These are phyloP conservation scores for Taiozyma sp. DNA, from an alignment of 1,139 yeast species.

Conservation along the genomic window DNA sequence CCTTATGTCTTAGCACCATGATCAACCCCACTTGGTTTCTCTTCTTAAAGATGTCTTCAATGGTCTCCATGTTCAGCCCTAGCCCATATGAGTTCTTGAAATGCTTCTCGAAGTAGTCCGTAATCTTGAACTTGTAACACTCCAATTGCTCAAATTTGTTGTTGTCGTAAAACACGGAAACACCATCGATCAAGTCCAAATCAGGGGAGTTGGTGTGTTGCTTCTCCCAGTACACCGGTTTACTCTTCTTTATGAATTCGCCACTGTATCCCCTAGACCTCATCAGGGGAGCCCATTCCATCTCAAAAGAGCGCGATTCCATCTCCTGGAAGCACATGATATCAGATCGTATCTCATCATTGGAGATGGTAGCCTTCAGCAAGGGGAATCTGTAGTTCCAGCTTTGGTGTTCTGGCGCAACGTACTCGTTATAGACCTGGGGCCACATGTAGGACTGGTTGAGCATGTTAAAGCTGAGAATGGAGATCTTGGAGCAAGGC, in stretches of 20 bases:
- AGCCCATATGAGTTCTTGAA: slow-evolving; percentile 34
- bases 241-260: slow-evolving; percentile 41
- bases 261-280: slow-evolving; percentile 34
- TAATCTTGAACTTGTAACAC: slow-evolving; percentile 26
- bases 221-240: slow-evolving; percentile 45
- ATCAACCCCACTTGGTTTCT: slow-evolving; percentile 53
- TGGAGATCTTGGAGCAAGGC: background rate
- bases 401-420: slow-evolving; percentile 37
- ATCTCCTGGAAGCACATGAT: slow-evolving; percentile 59
- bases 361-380: slow-evolving; percentile 33
- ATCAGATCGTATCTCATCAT: slow-evolving; percentile 40
- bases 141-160: slow-evolving; percentile 42
- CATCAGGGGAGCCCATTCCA: slow-evolving; percentile 35
- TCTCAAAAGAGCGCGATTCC: slow-evolving; percentile 41
- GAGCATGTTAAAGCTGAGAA: slow-evolving; percentile 40
- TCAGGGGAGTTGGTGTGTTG: slow-evolving; percentile 23
- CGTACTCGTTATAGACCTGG: slow-evolving; percentile 41
- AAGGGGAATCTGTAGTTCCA: slow-evolving; percentile 46
- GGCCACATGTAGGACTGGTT: slow-evolving; percentile 57
- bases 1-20: slow-evolving; percentile 38
- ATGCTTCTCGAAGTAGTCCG: slow-evolving; percentile 14
- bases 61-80: slow-evolving; percentile 30
- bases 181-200: slow-evolving; percentile 45
- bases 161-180: slow-evolving; percentile 44
- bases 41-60: slow-evolving; percentile 33